phyloP scores from a whole-genome alignment of 192 early-diverging fungal species.

The Entomortierella chlamydospora region DNA sequence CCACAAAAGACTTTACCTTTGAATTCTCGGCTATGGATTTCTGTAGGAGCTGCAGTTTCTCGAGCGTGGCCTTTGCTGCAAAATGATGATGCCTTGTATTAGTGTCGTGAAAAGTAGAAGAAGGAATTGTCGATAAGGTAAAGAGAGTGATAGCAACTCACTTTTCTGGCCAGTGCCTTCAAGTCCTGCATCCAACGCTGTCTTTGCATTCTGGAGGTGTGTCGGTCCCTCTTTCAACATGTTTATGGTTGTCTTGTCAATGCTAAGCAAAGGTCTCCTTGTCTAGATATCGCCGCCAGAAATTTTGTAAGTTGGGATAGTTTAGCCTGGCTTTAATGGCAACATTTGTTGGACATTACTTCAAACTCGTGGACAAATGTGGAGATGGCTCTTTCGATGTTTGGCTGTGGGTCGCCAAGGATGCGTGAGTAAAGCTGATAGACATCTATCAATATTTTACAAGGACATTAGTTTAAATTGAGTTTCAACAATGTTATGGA shows the following conservation, averaged over 20 bases:
- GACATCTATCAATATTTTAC: conserved; percentile 6
- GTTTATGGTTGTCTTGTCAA: not conserved
- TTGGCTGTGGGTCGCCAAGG: conserved; percentile 30
- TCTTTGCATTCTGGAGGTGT: conserved; percentile 4
- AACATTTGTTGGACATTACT: conserved; percentile 14
- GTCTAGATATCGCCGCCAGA: conserved; percentile 11
- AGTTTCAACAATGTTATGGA: no score
- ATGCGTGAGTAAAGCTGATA: conserved; percentile 20
- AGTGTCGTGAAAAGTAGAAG: not conserved
- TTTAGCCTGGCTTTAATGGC: no score
- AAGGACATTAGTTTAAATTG: no score
- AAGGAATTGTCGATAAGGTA: not conserved
- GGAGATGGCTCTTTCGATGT: conserved; percentile 28
- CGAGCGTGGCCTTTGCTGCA: conserved; percentile 10
- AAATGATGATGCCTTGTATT: not conserved
- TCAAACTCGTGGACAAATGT: conserved; percentile 43
- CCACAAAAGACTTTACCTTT: conserved; percentile 8
- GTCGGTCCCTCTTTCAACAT: conserved; percentile 8
- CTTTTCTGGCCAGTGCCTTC: conserved; percentile 3
- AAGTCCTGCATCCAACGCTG: not conserved
- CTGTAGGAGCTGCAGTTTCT: conserved; percentile 22
- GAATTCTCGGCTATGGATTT: conserved; percentile 5
- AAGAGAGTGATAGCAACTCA: not conserved
- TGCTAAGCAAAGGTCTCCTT: conserved; percentile 8
- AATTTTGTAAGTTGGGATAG: not conserved